Conservation (phyloP, 257 asterid genomes). For the Nyctanthes arbortristis region DNA sequence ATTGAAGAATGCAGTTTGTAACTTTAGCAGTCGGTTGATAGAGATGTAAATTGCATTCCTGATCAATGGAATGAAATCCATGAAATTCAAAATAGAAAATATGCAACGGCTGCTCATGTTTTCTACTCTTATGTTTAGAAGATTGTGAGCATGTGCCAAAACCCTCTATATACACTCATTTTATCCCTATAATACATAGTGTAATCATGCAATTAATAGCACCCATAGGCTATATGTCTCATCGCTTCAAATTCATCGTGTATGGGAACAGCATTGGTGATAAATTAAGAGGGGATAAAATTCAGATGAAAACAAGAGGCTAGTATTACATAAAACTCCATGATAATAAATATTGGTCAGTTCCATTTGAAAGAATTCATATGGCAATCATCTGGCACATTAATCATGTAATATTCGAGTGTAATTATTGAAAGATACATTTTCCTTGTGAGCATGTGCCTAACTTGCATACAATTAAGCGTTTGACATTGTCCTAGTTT, state of each 20-base stretch:
- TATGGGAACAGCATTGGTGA: not conserved
- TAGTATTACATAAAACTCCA: not conserved
- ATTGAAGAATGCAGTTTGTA: not conserved
- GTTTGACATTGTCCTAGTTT: not conserved
- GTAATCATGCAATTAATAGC: not conserved
- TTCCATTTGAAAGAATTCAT: not conserved
- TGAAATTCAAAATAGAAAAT: not conserved
- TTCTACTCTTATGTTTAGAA: not conserved
- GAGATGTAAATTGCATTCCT: not conserved
- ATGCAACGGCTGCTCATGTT: not conserved
- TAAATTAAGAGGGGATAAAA: not conserved
- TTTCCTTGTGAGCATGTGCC: not conserved
- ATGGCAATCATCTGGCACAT: not conserved
- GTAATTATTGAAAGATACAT: not conserved
- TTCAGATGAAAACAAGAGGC: not conserved
- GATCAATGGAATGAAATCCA: not conserved
- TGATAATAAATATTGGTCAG: not conserved
- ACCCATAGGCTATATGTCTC: not conserved
- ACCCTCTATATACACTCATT: slow-evolving; percentile 2
- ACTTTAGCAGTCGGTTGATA: not conserved
- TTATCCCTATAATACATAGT: not conserved
- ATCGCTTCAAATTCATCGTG: not conserved
- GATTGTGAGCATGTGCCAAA: slow-evolving; percentile 4
- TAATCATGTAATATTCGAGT: not conserved
- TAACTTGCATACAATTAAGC: not conserved